Conservation (phyloP, 2,329 filamentous ascomycete species). For the Pseudogymnoascus destructans region DNA sequence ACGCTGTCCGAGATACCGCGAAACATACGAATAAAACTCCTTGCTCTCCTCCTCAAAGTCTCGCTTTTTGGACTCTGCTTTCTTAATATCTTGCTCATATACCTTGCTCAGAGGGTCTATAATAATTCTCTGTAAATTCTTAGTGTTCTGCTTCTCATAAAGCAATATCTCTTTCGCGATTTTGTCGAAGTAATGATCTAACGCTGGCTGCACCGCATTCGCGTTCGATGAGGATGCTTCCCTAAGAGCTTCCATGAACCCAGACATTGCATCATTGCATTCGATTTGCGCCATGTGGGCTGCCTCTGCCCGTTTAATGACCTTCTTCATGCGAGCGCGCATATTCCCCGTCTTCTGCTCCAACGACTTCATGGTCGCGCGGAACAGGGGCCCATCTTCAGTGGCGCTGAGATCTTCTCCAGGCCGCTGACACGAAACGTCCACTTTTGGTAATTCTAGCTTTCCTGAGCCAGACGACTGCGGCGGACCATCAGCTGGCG, state of each 20-base stretch:
- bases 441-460: conserved; percentile 55
- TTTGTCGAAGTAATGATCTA: conserved; percentile 97
- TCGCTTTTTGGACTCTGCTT: conserved; percentile 89
- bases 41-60: conserved; percentile 98
- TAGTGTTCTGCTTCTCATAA: conserved; percentile 75
- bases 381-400: conserved; percentile 89
- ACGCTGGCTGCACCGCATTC: conserved; percentile 88
- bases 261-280: conserved; percentile 73
- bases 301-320: conserved; percentile 85
- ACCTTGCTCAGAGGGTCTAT: conserved; percentile 87
- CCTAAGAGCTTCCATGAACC: conserved; percentile 73
- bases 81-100: conserved; percentile 94
- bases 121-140: conserved; percentile 79
- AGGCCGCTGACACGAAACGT: conserved; percentile 74
- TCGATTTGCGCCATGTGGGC: conserved; percentile 66
- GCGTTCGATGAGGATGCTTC: conserved; percentile 86
- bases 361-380: conserved; percentile 89
- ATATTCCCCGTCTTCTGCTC: conserved; percentile 96
- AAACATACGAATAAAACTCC: conserved; percentile 93
- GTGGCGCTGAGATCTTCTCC: conserved; percentile 72
- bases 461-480: not conserved
- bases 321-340: conserved; percentile 88
- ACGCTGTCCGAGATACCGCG: conserved; percentile 87
- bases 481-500: conserved; percentile 23
- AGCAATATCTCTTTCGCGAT: conserved; percentile 80